Base-by-base conservation (phyloP, 2,329 filamentous ascomycete species). In the Balansia obtecta region DNA sequence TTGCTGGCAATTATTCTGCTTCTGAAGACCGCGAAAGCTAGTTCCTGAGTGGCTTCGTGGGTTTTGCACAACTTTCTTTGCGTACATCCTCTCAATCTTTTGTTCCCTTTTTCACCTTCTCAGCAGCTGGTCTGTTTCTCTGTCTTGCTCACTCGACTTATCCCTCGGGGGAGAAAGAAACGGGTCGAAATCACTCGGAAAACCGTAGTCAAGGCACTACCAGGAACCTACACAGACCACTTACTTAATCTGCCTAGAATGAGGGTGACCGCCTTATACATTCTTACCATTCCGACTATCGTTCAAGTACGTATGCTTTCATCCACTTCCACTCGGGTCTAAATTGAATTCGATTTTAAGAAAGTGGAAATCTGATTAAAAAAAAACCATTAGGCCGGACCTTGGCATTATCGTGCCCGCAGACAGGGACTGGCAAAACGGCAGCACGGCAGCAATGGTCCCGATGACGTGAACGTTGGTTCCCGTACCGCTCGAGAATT, bases 221-320 rank as follows among this genome's bases (percentile, higher is more conserved):
- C 8, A 13, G 22, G 9, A 18, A 33, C 12, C 13, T 10, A 11
- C 30, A 20, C 22, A 6, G 7, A 10, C 33, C 13, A 6, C 40
- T 40, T 30, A 6, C 40, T 40, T 30, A 22, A 11, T 15, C 27
- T 46, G 47, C 33, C 48, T 33, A 55, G 30, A 34, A 60, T 59
- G 58, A 58, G 51, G 48, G 50, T 48, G 40, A 33, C 52, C 33
- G 53, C 55, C 40, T 45, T 58, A 45, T 50, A 55, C 40, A 40
- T 55, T 41, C 50, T 59, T 33, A 34, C 56, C 44, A 52, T 55
- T 22, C 53, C 55, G 46, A 51, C 53, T 50, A 46, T 52, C 22
- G 46, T 46, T 46, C 50, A 55, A 52, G 58, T 60, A 55, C 52
- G 53, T 20, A 43, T 22, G 12, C 16, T 10, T 11, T 16, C 38